Conservation (phyloP, 1,139 yeast genomes). For the Blastobotrys arbuscula region DNA sequence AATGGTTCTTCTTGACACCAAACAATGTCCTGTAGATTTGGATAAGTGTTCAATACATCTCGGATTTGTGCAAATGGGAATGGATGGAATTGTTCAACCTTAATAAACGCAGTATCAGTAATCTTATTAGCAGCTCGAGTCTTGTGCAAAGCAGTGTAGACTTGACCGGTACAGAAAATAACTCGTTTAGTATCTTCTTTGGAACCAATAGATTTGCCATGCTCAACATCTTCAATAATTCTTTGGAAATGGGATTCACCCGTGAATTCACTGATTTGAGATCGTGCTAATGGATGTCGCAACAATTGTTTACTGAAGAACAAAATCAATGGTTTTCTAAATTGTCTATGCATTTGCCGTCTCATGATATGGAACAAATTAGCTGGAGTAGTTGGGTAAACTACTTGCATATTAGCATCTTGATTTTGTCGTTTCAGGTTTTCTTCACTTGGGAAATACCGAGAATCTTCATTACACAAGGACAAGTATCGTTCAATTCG, state of each 20-base stretch:
- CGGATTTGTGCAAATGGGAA: constrained; percentile 93
- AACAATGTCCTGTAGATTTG: constrained; percentile 74
- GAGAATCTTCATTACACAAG: constrained; percentile 89
- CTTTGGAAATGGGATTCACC: constrained; percentile 87
- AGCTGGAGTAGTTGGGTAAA: constrained; percentile 95
- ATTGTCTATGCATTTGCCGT: constrained; percentile 98
- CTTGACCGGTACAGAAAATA: constrained; percentile 84
- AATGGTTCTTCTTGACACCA: constrained; percentile 98
- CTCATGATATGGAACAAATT: constrained; percentile 90
- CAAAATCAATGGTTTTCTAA: constrained; percentile 84
- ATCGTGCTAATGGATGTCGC: constrained; percentile 95
- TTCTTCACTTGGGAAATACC: constrained; percentile 80
- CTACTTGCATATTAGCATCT: constrained; percentile 95
- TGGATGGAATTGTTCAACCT: constrained; percentile 90
- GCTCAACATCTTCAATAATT: constrained; percentile 83
- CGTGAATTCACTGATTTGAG: constrained; percentile 70
- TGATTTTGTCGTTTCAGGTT: constrained; percentile 93
- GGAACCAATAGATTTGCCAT: constrained; percentile 56
- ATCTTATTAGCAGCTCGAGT: constrained; percentile 69
- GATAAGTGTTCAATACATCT: constrained; percentile 71
- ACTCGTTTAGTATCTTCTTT: constrained; percentile 81
- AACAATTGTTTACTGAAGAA: constrained; percentile 87
- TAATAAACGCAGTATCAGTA: constrained; percentile 76
- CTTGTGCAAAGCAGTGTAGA: constrained; percentile 81
- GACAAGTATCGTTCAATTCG: constrained; percentile 93